phyloP scores from a whole-genome alignment of 257 asterid species.

The Misopates orontium region DNA sequence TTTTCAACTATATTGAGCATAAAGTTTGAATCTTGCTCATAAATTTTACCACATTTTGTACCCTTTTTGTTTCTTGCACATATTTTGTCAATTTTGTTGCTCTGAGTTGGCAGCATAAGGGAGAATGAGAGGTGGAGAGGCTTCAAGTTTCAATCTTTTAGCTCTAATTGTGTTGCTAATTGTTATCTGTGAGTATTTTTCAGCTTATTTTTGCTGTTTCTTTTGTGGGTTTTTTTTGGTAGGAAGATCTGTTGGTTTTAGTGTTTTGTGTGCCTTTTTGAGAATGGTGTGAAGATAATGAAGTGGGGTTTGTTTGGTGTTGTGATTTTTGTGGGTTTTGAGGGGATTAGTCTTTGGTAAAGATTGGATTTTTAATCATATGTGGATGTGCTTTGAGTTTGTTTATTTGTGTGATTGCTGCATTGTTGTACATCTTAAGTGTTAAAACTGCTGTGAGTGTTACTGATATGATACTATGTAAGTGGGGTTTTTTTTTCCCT shows the following conservation, averaged over 20 bases:
- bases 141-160: slow-evolving; percentile 41
- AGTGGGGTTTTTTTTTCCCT: too few species aligned
- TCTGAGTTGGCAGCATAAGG: slow-evolving; percentile 22
- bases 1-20: slow-evolving; percentile 22
- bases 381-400: neutral
- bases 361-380: neutral
- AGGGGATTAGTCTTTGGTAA: slow-evolving; percentile 6
- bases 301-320: slow-evolving; percentile 16
- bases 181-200: slow-evolving; percentile 53
- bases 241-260: slow-evolving; percentile 27
- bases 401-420: slow-evolving; percentile 23
- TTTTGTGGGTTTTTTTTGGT: slow-evolving; percentile 16
- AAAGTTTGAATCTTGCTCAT: slow-evolving; percentile 15
- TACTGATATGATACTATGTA: neutral
- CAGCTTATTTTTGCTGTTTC: slow-evolving; percentile 1
- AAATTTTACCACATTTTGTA: neutral
- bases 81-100: too few species aligned
- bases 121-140: slow-evolving; percentile 50
- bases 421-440: slow-evolving; percentile 27
- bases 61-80: slow-evolving; percentile 2
- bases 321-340: slow-evolving; percentile 27
- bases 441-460: slow-evolving; percentile 18
- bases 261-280: slow-evolving; percentile 17
- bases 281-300: neutral
- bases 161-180: slow-evolving; percentile 37